Evolutionary conservation across 108 stramenopile species (phyloP), one percentile per base, ranked within the genome.

Genomic region (Nannochloropsis gaditana): DNA sequence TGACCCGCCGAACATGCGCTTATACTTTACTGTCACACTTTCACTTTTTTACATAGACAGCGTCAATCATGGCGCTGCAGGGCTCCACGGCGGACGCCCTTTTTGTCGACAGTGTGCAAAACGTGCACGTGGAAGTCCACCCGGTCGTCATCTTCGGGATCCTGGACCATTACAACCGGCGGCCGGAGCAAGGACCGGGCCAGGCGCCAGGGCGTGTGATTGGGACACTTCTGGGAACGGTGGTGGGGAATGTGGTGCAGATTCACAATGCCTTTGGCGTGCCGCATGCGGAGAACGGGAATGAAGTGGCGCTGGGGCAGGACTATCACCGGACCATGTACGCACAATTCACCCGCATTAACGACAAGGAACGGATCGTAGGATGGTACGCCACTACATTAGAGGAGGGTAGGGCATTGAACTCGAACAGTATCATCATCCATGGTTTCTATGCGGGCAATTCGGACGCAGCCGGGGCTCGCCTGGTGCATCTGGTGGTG

Each of bases 191-290:
- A 73, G 87, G 88, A 31, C 90, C 90, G 47, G 73, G 84, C 84
- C 89, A 91, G n/a, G 31, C 31, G 31, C 31, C 31, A 31, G 31
- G 31, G 0, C 31, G 31, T 31, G 91, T 92, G 19, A 92, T 92
- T 79, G 92, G 92, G 21, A 92, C 92, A 11, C 90, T 92, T 4
- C 84, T 92, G n/a, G 92, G 92, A 43, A 91, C 84, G 31, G 88
- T 89, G 85, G 82, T 82, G 8, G 90, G 86, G 6, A 90, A 89
- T 45, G 89, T 90, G 89, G 93, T 97, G 44, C 95, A 96, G 93
- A 91, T 98, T 41, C 96, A 95, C 80, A 96, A 97, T 90, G 92
- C 93, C 85, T 98, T 97, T 92, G 95, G 96, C 41, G 97, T 98
- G 31, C 98, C 97, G 21, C 95, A 96, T 87, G 94, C 95, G 89